Evolutionary conservation across 495 filamentous ascomycete species (phyloP).

Genomic region (Tuber calosporum): DNA sequence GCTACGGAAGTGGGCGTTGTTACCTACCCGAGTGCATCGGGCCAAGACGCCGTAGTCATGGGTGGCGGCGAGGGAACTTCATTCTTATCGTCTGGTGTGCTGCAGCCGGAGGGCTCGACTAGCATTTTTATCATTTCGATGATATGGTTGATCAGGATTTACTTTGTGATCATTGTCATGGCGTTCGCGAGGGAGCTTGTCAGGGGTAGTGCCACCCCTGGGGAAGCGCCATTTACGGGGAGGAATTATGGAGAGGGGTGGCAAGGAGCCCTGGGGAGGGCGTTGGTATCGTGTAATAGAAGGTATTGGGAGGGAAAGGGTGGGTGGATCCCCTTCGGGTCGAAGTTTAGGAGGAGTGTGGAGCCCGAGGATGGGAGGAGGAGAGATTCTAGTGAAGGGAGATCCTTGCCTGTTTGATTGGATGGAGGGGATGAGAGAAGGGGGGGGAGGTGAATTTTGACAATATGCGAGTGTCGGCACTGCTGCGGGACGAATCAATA

Average conservation of each 20-base stretch:
- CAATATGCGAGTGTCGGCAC: background rate
- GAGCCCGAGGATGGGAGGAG: slow-evolving; percentile 27
- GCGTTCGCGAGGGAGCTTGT: slow-evolving; percentile 69
- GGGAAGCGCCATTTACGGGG: slow-evolving; percentile 48
- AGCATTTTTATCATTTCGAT: slow-evolving; percentile 64
- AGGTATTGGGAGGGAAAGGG: slow-evolving; percentile 65
- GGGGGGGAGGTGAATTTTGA: background rate
- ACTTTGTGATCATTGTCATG: slow-evolving; percentile 72
- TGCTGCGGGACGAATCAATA: slow-evolving; percentile 4
- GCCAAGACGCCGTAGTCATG: slow-evolving; percentile 51
- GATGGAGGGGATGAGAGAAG: background rate
- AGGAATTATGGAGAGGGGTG: slow-evolving; percentile 61
- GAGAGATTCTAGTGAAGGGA: slow-evolving; percentile 19
- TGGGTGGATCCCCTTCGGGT: slow-evolving; percentile 34
- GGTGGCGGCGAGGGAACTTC: slow-evolving; percentile 36
- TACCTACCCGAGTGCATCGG: slow-evolving; percentile 46
- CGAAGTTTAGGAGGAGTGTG: slow-evolving; percentile 36
- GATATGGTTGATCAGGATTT: slow-evolving; percentile 65
- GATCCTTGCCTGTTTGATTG: slow-evolving; percentile 17
- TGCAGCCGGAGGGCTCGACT: slow-evolving; percentile 63
- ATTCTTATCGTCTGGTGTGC: slow-evolving; percentile 19
- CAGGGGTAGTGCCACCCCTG: slow-evolving; percentile 65
- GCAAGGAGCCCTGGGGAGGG: slow-evolving; percentile 63
- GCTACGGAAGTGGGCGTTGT: slow-evolving; percentile 50
- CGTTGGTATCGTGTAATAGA: slow-evolving; percentile 62